Evolutionary conservation across 169 alveolate species (phyloP), one percentile per base, ranked within the genome.

Genomic region (Plasmodium billcollinsi): DNA sequence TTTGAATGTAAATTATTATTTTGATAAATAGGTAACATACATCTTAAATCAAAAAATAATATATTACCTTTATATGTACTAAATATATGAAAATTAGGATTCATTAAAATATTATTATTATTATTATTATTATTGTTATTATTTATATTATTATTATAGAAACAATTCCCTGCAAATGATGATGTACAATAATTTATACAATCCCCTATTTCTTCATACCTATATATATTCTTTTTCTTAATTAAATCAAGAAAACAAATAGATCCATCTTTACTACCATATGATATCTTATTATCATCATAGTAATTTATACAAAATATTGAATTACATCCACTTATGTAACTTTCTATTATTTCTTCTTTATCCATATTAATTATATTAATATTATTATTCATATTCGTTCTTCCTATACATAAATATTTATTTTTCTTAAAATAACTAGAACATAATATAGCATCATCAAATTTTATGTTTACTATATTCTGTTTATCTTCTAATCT

Each of bases 261-360:
- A 39, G 56, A 78, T 9, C 89, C 89, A 26, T 78, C 89, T 52
- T 78, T 78, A 47, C 89, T 65, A 12, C 89, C 89, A 78, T 78
- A 78, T 2, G 78, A 65, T 12, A 78, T 65, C 67, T 43, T 78
- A 66, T 66, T 67, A 7, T 78, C 78, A n/a, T 66, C 76, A 78
- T 49, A 78, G 50, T 65, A 78, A 15, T 78, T 78, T 14, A 78
- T 59, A 43, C 78, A 78, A 52, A 78, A 78, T 65, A 78, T 78
- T n/a, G 89, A 78, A 50, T 52, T 67, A 65, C 89, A 78, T 26
- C 52, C 47, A 33, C 72, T 65, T 8, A 2, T 26, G 2, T 49
- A 15, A 14, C 33, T 65, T 20, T 78, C 89, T 18, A 65, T 66
- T 65, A 11, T 59, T 61, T 65, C 67, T 20, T 78, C 67, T 39